phyloP scores from a whole-genome alignment of 106 monocot genomes.

The Amphibolis antarctica region DNA sequence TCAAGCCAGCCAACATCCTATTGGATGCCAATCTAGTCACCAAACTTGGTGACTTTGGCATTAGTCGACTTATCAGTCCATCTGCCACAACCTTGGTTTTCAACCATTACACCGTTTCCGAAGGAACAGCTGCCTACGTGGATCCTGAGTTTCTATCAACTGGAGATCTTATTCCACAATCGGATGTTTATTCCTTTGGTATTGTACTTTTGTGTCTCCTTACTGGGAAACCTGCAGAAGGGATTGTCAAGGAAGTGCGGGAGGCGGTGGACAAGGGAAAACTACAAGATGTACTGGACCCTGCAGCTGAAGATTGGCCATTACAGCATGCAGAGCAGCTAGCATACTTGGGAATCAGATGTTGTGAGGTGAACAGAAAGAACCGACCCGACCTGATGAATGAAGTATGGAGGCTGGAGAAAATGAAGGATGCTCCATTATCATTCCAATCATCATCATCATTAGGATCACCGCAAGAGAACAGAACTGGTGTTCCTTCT shows the following conservation, averaged over 20 bases:
- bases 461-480: neutral
- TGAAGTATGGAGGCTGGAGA: constrained; percentile 11
- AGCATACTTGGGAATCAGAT: constrained; percentile 13
- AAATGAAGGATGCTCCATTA: neutral
- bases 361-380: constrained; percentile 18
- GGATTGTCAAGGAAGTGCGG: constrained; percentile 14
- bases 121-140: constrained; percentile 13
- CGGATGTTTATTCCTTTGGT: constrained; percentile 27
- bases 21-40: constrained; percentile 20
- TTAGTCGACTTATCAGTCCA: constrained; percentile 9
- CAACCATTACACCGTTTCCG: constrained; percentile 7
- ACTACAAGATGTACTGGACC: constrained; percentile 15
- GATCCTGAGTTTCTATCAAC: constrained; percentile 21
- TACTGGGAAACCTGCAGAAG: constrained; percentile 9
- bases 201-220: constrained; percentile 19
- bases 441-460: neutral
- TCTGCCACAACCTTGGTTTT: constrained; percentile 3
- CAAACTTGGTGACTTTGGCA: constrained; percentile 29
- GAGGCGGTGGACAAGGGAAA: constrained; percentile 15
- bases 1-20: constrained; percentile 27
- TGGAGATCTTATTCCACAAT: constrained; percentile 9
- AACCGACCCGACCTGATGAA: constrained; percentile 15
- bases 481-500: neutral
- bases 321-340: constrained; percentile 21
- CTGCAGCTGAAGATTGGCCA: constrained; percentile 28